A percentile compares a stretch with the other conserved stretches of the same genome.
phyloP scores from a whole-genome alignment of 768 basidiomycete genomes.

The Xerocomus spinulosus region DNA sequence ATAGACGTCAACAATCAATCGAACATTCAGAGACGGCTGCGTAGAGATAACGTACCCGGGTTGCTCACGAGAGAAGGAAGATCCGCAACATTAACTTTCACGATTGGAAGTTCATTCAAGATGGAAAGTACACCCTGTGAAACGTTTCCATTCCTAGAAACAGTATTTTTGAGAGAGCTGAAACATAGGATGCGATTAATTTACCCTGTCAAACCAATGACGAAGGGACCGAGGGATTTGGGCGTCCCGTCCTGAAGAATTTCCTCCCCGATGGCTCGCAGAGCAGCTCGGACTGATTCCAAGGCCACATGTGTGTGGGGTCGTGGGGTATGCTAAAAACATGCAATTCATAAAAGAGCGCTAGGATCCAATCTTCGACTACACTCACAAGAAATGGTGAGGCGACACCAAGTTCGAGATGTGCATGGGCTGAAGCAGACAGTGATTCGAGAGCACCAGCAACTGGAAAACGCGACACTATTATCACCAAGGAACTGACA shows the following conservation, averaged over 20 bases:
- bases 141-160: conserved; percentile 71
- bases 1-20: neutral
- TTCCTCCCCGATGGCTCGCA: conserved; percentile 53
- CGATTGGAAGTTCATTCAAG: conserved; percentile 64
- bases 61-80: conserved; percentile 52
- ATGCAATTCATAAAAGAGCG: neutral
- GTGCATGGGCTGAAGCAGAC: conserved; percentile 69
- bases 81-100: conserved; percentile 51
- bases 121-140: conserved; percentile 72
- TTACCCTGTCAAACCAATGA: conserved; percentile 82
- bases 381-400: conserved; percentile 74
- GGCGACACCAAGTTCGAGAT: conserved; percentile 73
- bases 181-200: conserved; percentile 9
- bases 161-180: neutral
- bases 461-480: conserved; percentile 39
- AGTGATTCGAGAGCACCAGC: conserved; percentile 84
- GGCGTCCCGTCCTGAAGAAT: conserved; percentile 59
- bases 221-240: conserved; percentile 63
- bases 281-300: conserved; percentile 43
- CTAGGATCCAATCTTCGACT: neutral
- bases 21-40: neutral
- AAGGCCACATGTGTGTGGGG: conserved; percentile 71
- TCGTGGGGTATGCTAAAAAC: conserved; percentile 59
- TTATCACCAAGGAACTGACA: neutral
- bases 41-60: conserved; percentile 37